Percentiles rank a stretch among this genome's conserved stretches.
These are phyloP conservation scores for Chaetomium sp. DNA, from an alignment of 2,329 filamentous ascomycete species.

Conservation along the genomic window DNA sequence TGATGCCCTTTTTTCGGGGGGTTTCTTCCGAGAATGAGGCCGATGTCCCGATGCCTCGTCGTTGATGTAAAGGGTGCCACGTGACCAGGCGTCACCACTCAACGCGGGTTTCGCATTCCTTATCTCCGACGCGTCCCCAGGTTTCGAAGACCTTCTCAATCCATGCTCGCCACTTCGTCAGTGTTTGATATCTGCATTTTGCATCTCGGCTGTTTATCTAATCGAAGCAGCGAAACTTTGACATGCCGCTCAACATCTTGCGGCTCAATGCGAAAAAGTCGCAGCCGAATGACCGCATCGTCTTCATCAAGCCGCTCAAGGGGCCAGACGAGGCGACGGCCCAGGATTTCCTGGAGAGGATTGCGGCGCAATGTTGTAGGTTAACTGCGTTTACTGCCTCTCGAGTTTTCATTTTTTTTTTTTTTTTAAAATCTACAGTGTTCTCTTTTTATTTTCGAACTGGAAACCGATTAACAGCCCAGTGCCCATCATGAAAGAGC, in stretches of 20 bases:
- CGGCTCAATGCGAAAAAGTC: constrained; percentile 69
- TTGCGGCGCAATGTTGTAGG: constrained; percentile 71
- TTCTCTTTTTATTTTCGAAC: too few relatives aligned
- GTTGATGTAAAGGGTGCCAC: constrained; percentile 4
- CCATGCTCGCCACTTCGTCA: background rate
- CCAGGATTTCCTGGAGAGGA: constrained; percentile 65
- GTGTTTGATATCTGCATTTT: background rate
- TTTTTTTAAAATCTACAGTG: too few relatives aligned
- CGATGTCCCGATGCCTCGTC: background rate
- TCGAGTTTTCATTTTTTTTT: too few relatives aligned
- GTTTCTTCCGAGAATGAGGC: too few relatives aligned
- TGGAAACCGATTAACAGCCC: background rate
- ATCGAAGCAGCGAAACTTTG: constrained; percentile 3
- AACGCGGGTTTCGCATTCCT: constrained; percentile 1
- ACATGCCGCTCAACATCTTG: constrained; percentile 72
- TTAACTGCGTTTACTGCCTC: too few relatives aligned
- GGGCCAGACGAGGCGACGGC: constrained; percentile 57
- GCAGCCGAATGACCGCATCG: constrained; percentile 69
- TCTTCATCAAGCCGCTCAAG: constrained; percentile 76
- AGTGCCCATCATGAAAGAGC: constrained; percentile 64
- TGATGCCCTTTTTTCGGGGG: too few relatives aligned
- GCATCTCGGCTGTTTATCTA: too few relatives aligned
- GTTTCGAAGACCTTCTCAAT: background rate
- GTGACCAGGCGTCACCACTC: constrained; percentile 10
- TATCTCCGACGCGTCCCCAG: background rate